Conservation (phyloP, 75 land plant genomes). For the Cunninghamia lanceolata region DNA sequence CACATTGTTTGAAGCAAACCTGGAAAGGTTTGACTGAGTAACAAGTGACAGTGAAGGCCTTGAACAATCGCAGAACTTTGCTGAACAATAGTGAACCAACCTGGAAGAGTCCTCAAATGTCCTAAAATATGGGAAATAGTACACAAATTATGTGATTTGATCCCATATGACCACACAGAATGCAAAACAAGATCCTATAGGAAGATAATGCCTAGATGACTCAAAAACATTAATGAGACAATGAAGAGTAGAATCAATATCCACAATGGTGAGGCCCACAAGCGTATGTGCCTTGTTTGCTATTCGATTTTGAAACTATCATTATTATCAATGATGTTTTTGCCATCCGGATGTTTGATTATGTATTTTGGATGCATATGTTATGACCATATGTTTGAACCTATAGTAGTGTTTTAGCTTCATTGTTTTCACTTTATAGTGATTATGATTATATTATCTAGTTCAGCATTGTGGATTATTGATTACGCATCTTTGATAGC, state of each 20-base stretch:
- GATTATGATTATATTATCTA: too few relatives aligned
- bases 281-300: too few relatives aligned
- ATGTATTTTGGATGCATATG: too few relatives aligned
- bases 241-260: background rate
- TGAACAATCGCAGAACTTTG: background rate
- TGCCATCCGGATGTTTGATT: too few relatives aligned
- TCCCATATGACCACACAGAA: background rate
- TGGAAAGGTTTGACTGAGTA: background rate
- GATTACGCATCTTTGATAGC: too few relatives aligned
- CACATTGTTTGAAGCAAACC: background rate
- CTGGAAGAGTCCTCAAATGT: background rate
- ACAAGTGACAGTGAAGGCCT: background rate
- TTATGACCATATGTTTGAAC: too few relatives aligned
- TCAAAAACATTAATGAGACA: background rate
- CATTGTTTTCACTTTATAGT: too few relatives aligned
- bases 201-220: background rate
- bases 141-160: background rate
- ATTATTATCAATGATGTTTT: too few relatives aligned
- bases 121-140: background rate
- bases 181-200: background rate
- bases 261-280: too few relatives aligned
- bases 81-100: background rate
- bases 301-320: too few relatives aligned
- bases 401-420: too few relatives aligned
- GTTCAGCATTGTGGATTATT: too few relatives aligned